Percentiles rank a stretch among this genome's conserved stretches.
Conservation (phyloP, 2,329 filamentous ascomycete species). For the Trichoderma harzianum region DNA sequence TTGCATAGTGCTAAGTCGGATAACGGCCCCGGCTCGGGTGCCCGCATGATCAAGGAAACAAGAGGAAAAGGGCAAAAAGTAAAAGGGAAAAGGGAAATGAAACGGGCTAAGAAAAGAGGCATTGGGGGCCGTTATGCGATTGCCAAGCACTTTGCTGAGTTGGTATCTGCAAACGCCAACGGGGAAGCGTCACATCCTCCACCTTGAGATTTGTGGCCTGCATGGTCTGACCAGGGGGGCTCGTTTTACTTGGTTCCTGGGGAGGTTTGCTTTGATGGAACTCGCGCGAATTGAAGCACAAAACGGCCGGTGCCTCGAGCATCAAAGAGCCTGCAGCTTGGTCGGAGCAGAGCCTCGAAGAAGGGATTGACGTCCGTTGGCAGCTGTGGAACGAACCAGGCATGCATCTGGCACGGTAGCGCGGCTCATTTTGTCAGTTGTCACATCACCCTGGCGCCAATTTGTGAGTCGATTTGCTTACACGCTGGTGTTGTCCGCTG, state of each 20-base stretch:
- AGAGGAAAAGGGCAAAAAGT: not conserved
- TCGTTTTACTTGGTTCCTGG: not conserved
- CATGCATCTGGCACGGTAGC: not conserved
- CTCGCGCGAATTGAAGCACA: not conserved
- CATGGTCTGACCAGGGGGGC: constrained; percentile 2
- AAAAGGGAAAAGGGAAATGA: not conserved
- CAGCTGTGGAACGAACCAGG: not conserved
- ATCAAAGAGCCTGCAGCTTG: not conserved
- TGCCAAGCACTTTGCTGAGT: constrained; percentile 2
- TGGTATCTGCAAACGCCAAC: not conserved
- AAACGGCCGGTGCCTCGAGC: not conserved
- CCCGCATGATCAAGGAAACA: not conserved
- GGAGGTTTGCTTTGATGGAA: not conserved
- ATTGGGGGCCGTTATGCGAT: not conserved
- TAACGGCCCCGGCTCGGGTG: constrained; percentile 2
- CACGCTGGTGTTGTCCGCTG: not conserved
- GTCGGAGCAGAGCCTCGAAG: not conserved
- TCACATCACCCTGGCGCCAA: not conserved
- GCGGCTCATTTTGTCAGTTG: not conserved
- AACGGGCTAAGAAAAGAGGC: not conserved
- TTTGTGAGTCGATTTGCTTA: not conserved
- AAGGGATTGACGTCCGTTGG: not conserved
- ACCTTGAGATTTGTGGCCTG: not conserved
- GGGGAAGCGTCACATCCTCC: not conserved
- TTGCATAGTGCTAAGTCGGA: constrained; percentile 8